Evolutionary conservation across 1,284 basidiomycete species (phyloP).

Genomic region (Anthracocystis panici-leucophaei): DNA sequence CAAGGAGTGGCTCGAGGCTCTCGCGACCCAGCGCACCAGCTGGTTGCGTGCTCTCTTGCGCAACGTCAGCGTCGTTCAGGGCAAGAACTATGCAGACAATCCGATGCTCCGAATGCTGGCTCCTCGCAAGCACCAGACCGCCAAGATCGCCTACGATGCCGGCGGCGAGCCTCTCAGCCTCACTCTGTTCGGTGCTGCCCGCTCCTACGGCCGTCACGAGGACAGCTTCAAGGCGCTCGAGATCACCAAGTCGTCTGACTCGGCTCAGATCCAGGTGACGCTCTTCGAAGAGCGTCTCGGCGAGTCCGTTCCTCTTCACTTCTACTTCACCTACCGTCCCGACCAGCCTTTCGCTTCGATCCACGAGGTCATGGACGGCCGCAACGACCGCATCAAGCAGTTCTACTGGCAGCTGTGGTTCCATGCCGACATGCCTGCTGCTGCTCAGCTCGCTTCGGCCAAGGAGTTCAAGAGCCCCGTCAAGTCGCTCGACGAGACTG

Average conservation of each 20-base stretch:
- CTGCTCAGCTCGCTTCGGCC: slow-evolving; percentile 40
- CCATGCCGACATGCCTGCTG: slow-evolving; percentile 61
- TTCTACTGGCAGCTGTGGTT: slow-evolving; percentile 67
- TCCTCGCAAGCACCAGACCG: slow-evolving; percentile 83
- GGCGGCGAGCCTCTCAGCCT: slow-evolving; percentile 73
- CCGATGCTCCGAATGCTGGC: slow-evolving; percentile 87
- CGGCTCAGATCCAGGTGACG: slow-evolving; percentile 77
- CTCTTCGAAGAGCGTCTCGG: slow-evolving; percentile 87
- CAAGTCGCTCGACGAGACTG: slow-evolving; percentile 73
- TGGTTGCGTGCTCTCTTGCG: slow-evolving; percentile 90
- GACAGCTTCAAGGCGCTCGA: slow-evolving; percentile 85
- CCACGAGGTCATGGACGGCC: slow-evolving; percentile 85
- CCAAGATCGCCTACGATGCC: slow-evolving; percentile 74
- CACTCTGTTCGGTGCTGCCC: slow-evolving; percentile 81
- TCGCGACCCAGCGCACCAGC: slow-evolving; percentile 83
- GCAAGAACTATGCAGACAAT: slow-evolving; percentile 80
- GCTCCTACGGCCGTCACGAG: slow-evolving; percentile 82
- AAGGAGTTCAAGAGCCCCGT: slow-evolving; percentile 54
- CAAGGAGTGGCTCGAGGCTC: slow-evolving; percentile 82
- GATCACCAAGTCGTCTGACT: slow-evolving; percentile 54
- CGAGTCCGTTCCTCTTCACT: slow-evolving; percentile 81
- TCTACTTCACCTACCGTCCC: slow-evolving; percentile 89
- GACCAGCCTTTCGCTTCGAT: slow-evolving; percentile 91
- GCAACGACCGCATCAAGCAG: slow-evolving; percentile 89
- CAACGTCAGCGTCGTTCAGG: slow-evolving; percentile 77